Evolutionary conservation across 176 grass and related monocot genomes (phyloP), one percentile per base, ranked within the genome.

Genomic region (Zoysia japonica): DNA sequence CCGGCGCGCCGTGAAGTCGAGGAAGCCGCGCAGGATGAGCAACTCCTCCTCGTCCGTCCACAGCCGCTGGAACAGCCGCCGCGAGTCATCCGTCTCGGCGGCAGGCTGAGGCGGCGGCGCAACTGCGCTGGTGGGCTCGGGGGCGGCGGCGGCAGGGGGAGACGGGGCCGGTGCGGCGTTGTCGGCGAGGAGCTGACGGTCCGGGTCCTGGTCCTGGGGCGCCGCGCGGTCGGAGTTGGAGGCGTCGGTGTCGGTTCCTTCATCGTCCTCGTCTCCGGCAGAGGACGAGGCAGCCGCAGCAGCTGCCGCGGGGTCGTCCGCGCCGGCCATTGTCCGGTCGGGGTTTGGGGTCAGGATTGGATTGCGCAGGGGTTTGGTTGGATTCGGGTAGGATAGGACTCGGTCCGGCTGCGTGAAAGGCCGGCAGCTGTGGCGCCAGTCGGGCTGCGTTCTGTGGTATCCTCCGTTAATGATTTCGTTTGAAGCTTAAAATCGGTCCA

Each of bases 31-130:
- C 61, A 97, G 67, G 70, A 94, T 97, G 83, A 83, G 86, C 50
- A 97, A 78, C 87, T 97, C 94, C 83, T 97, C 94, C 61, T 91
- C 91, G 68, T 97, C 94, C 50, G 94, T 93, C 94, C 94, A 97
- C 37, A 97, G 82, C 20, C 91, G 76, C 87, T 97, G 94, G 87
- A 97, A 97, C 67, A 97, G 85, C 5, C 94, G 83, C 42, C 94
- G 61, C 19, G 94, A 97, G 71, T 97, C 94, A 10, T 97, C 94
- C 35, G 80, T 11, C n/a, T 15, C 19, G 15, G 9, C 47, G 5
- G 68, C 5, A 15, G 47, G 72, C 13, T 51, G 36, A 15, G 65
- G 70, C 46, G 57, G 42, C 51, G 49, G 72, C 20, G 68, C 69
- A 7, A 67, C 13, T 36, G 36, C 36, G 37, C 15, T 68, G 77